These are phyloP conservation scores for Mimosa pudica DNA, from an alignment of 306 rosid genomes.

Conservation along the genomic window DNA sequence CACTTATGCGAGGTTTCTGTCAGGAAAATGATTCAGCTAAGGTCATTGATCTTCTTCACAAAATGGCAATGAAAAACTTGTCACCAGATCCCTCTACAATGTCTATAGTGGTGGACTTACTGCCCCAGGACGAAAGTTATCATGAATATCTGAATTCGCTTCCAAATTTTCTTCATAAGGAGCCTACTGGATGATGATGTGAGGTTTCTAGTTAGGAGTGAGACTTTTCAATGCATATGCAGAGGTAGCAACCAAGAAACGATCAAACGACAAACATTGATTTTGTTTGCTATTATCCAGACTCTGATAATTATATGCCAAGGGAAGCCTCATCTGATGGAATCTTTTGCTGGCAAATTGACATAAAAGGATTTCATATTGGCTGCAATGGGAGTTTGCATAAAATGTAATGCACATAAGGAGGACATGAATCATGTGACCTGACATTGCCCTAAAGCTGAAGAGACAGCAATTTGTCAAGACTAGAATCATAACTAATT, in stretches of 20 bases:
- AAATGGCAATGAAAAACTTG: conserved; percentile 41
- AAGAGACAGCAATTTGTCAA: no score
- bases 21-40: conserved; percentile 35
- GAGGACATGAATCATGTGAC: neutral
- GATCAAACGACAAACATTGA: neutral
- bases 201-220: neutral
- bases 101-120: conserved; percentile 42
- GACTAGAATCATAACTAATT: neutral
- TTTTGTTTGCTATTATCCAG: neutral
- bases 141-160: conserved; percentile 42
- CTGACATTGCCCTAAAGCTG: no score
- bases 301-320: conserved; percentile 8
- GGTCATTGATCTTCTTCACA: conserved; percentile 54
- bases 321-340: neutral
- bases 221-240: neutral
- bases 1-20: conserved; percentile 47
- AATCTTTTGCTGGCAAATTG: conserved; percentile 8
- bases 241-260: neutral
- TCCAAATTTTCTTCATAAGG: conserved; percentile 42
- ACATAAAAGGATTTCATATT: neutral
- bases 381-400: neutral
- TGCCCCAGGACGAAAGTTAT: conserved; percentile 41
- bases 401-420: neutral
- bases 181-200: conserved; percentile 9
- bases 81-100: conserved; percentile 41